These are phyloP conservation scores for Ophiosphaerella korrae DNA, from an alignment of 2,329 filamentous ascomycete genomes.

Conservation along the genomic window DNA sequence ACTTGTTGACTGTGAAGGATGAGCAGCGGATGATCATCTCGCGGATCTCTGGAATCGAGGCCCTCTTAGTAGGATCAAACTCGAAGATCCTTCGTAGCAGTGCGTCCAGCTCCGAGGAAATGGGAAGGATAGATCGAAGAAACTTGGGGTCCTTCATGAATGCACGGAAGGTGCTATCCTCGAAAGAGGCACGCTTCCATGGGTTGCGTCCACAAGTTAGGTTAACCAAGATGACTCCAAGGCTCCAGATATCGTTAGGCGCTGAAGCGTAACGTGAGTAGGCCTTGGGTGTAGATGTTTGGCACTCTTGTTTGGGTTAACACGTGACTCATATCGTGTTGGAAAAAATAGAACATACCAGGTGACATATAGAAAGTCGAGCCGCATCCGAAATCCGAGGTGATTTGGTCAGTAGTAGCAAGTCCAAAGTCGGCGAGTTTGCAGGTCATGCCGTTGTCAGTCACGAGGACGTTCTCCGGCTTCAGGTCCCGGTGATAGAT, in stretches of 20 bases:
- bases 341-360: constrained; percentile 66
- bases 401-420: constrained; percentile 80
- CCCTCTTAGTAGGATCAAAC: constrained; percentile 79
- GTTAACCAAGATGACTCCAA: constrained; percentile 98
- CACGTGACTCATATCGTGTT: constrained; percentile 16
- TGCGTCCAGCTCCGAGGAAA: constrained; percentile 86
- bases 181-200: constrained; percentile 93
- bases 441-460: constrained; percentile 83
- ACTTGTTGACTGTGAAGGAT: constrained; percentile 66
- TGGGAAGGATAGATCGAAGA: constrained; percentile 86
- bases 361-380: constrained; percentile 99
- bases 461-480: constrained; percentile 96
- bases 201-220: constrained; percentile 97
- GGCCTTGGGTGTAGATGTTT: constrained; percentile 74
- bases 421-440: constrained; percentile 98
- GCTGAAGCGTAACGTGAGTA: constrained; percentile 84
- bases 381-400: constrained; percentile 94
- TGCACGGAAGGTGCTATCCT: constrained; percentile 93
- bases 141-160: constrained; percentile 86
- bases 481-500: constrained; percentile 98
- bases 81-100: constrained; percentile 90
- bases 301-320: constrained; percentile 72
- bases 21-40: constrained; percentile 77
- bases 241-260: constrained; percentile 95
- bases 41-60: constrained; percentile 79